Evolutionary conservation across 2,329 filamentous ascomycete species (phyloP), one percentile per base, ranked within the genome.

Genomic region (Alternaria metachromatica): DNA sequence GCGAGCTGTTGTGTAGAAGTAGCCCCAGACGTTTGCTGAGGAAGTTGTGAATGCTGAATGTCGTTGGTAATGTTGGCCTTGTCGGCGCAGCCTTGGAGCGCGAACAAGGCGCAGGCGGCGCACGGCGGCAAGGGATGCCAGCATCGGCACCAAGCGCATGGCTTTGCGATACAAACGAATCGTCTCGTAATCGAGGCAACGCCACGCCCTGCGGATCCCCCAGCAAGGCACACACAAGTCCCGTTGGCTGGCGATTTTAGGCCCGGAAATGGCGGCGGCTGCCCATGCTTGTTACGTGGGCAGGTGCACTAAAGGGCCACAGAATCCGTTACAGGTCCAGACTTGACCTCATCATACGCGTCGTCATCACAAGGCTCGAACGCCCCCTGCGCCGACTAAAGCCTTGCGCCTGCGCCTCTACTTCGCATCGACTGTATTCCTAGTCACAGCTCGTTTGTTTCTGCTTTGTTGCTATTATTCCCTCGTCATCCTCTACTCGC

Each of bases 311-410:
- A 64, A 41, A 46, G 48, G 20, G 26, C 50, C 28, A 44, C 64
- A 48, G 58, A 37, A 62, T 64, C 54, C 58, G 58, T 51, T 48
- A 51, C 60, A 55, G 33, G 25, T 53, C 51, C 53, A 64, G 60
- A 56, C 63, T 43, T 64, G 64, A 63, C 61, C 57, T 62, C 64
- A 64, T 66, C 55, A 51, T 55, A 62, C 41, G 66, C 66, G 66
- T 68, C 66, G 64, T 68, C 66, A 64, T 63, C 65, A 46, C 15
- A 46, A 21, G 25, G 46, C 46, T 55, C 41, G 45, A 50, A 58
- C 58, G 61, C 57, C 57, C 45, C 56, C 51, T 50, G 60, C 55
- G 51, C 44, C 45, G 59, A 51, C 51, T 50, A 56, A 62, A 56
- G 44, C 43, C 49, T 53, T 10, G 26, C 50, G 33, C 37, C 58